Conservation (phyloP, 371 early-diverging fungal genomes). For the Fennellomyces sp. region DNA sequence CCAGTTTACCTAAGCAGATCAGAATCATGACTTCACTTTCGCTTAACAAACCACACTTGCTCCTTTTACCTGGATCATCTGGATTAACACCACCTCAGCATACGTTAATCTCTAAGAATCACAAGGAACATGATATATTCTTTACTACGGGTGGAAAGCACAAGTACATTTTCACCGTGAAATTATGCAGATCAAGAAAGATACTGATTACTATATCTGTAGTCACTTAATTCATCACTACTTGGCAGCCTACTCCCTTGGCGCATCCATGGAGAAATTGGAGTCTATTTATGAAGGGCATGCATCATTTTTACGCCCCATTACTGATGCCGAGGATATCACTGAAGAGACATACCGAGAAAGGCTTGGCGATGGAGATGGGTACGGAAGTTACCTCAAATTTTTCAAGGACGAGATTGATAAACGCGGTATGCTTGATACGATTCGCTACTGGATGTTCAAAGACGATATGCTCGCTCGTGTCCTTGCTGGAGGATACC, state of each 20-base stretch:
- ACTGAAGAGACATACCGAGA: slow-evolving; percentile 40
- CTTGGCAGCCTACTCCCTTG: slow-evolving; percentile 14
- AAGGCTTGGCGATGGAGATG: slow-evolving; percentile 34
- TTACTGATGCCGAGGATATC: slow-evolving; percentile 24
- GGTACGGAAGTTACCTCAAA: slow-evolving; percentile 44
- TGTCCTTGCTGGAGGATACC: slow-evolving; percentile 50
- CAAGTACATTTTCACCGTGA: not conserved
- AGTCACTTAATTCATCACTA: slow-evolving; percentile 1
- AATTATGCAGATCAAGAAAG: not conserved
- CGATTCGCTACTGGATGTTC: slow-evolving; percentile 48
- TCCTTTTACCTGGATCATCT: no score
- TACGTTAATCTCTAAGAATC: slow-evolving; percentile 7
- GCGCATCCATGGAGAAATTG: slow-evolving; percentile 46
- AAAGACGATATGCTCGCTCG: slow-evolving; percentile 41
- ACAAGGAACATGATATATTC: not conserved
- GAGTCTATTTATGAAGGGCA: slow-evolving; percentile 50
- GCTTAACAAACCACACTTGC: no score
- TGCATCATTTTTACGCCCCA: slow-evolving; percentile 29
- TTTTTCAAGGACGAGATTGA: slow-evolving; percentile 53
- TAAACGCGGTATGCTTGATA: slow-evolving; percentile 35
- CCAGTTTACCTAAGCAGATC: no score
- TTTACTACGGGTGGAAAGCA: not conserved
- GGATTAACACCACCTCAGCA: no score
- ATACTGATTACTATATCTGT: not conserved
- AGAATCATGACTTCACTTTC: no score